A percentile compares a stretch with the other conserved stretches of the same genome.
Conservation (phyloP, 208 protist genomes). For the Leishmania aethiopica region DNA sequence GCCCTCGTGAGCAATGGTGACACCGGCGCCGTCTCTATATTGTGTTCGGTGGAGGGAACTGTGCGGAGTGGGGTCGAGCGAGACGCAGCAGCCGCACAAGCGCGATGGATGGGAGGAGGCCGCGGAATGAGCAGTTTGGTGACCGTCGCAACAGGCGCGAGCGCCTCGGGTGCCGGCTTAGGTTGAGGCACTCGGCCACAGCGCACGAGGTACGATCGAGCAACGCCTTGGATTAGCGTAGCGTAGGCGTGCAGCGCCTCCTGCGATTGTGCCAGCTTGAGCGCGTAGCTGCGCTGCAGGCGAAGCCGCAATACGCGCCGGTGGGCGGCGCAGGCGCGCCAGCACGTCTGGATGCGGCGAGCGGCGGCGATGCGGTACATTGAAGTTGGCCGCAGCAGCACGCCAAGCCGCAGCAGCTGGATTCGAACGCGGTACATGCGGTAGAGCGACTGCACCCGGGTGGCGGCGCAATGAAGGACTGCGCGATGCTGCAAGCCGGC, state of each 20-base stretch:
- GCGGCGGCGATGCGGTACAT: slow-evolving; percentile 28
- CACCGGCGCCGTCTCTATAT: not conserved
- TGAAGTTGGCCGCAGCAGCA: slow-evolving; percentile 5
- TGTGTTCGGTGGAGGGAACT: not conserved
- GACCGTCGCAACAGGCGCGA: not conserved
- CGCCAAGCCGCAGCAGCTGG: slow-evolving; percentile 1
- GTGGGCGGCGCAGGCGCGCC: slow-evolving; percentile 43
- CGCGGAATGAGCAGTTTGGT: not conserved
- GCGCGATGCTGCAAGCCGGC: slow-evolving; percentile 20
- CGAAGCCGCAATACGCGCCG: slow-evolving; percentile 36
- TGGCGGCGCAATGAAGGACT: slow-evolving; percentile 20
- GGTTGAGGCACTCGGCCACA: not conserved
- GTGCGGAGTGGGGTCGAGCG: not conserved
- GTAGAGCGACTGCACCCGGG: slow-evolving; percentile 48
- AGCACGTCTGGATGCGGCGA: slow-evolving; percentile 47
- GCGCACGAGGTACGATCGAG: slow-evolving; percentile 28
- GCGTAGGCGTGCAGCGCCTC: slow-evolving; percentile 62
- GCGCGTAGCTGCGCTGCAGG: slow-evolving; percentile 16
- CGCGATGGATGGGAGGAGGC: not conserved
- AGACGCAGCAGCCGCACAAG: not conserved
- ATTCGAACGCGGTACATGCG: slow-evolving; percentile 63
- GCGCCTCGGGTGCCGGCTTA: not conserved
- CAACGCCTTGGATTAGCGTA: slow-evolving; percentile 51
- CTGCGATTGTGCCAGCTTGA: slow-evolving; percentile 12
- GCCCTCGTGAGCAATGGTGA: not conserved